Evolutionary conservation across 2,329 filamentous ascomycete species (phyloP).

Genomic region (Zarea fungicola): DNA sequence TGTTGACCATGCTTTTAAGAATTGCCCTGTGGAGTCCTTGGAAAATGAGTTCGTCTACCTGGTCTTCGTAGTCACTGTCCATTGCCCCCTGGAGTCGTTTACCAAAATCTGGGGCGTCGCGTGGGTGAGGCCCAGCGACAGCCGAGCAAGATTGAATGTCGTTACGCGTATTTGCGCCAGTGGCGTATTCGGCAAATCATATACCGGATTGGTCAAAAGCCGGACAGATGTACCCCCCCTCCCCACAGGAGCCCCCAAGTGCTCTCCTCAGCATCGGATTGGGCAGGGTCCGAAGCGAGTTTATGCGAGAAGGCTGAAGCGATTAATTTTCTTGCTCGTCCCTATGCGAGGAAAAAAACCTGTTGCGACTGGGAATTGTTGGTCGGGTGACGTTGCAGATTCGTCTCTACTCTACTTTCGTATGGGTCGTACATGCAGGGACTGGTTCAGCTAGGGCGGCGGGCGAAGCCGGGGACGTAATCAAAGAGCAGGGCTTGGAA

Average conservation of each 20-base stretch:
- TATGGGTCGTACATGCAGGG: not conserved
- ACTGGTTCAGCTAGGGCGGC: not conserved
- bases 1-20: too few relatives aligned
- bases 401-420: not conserved
- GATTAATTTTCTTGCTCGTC: not conserved
- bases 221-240: too few relatives aligned
- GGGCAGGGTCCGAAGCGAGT: not conserved
- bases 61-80: too few relatives aligned
- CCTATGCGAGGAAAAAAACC: not conserved
- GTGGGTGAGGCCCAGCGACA: too few relatives aligned
- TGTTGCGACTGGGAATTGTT: not conserved
- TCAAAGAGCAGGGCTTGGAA: too few relatives aligned
- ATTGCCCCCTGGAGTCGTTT: too few relatives aligned
- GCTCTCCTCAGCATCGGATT: not conserved
- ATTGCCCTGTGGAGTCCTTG: too few relatives aligned
- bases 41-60: too few relatives aligned
- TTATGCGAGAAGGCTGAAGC: not conserved
- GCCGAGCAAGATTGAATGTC: too few relatives aligned
- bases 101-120: too few relatives aligned
- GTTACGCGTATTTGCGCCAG: constrained; percentile 4
- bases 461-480: constrained; percentile 4
- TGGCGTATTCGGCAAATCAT: not conserved
- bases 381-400: not conserved
- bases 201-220: too few relatives aligned
- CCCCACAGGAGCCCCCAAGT: too few relatives aligned